Evolutionary conservation across 2,329 filamentous ascomycete genomes (phyloP).

Genomic region (Arthroderma sp.): DNA sequence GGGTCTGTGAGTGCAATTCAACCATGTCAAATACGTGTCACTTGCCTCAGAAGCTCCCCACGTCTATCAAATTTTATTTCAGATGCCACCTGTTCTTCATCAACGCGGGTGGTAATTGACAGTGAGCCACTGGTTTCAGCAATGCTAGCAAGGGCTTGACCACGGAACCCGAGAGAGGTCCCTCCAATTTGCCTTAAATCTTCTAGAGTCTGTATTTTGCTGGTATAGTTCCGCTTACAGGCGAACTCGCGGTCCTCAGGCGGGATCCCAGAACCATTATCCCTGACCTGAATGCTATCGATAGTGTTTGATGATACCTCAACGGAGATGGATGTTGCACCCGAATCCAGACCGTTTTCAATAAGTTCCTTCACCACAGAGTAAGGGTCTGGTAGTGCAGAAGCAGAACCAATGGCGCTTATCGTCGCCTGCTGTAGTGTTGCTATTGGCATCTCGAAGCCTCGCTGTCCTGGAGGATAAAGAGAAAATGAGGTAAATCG

Average conservation of each 20-base stretch:
- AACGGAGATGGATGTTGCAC: constrained; percentile 43
- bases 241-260: constrained; percentile 42
- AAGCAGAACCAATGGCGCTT: constrained; percentile 43
- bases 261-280: constrained; percentile 51
- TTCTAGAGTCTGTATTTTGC: constrained; percentile 46
- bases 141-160: constrained; percentile 50
- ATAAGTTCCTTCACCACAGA: constrained; percentile 52
- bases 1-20: constrained; percentile 5
- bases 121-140: constrained; percentile 44
- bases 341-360: constrained; percentile 54
- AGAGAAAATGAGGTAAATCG: too few species aligned
- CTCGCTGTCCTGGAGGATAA: neutral
- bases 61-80: constrained; percentile 38
- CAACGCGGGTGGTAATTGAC: constrained; percentile 42
- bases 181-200: constrained; percentile 45
- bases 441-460: constrained; percentile 32
- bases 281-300: constrained; percentile 49
- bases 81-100: constrained; percentile 42
- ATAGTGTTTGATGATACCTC: constrained; percentile 47
- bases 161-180: constrained; percentile 49
- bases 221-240: constrained; percentile 48
- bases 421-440: constrained; percentile 31
- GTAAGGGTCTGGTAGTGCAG: constrained; percentile 43
- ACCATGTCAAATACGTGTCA: constrained; percentile 11
- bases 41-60: constrained; percentile 37